These are phyloP conservation scores for Yarrowia sp. DNA, from an alignment of 805 yeast species.

Conservation along the genomic window DNA sequence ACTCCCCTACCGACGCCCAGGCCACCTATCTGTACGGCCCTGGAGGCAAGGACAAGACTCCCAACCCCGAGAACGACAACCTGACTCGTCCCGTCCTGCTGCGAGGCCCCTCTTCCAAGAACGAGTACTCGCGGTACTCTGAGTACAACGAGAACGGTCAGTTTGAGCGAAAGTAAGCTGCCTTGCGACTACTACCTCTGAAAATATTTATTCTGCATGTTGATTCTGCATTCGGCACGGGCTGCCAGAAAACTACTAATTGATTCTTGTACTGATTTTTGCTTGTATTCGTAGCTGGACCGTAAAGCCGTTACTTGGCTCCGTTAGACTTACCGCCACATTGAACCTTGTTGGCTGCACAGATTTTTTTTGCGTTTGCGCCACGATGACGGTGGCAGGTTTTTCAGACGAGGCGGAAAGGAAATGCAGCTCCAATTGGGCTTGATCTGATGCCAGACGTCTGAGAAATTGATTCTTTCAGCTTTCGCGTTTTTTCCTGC, in stretches of 20 bases:
- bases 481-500: too few relatives aligned
- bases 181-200: not conserved
- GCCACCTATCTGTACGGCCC: slow-evolving; percentile 26
- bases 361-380: not conserved
- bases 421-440: too few relatives aligned
- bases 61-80: slow-evolving; percentile 21
- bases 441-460: too few relatives aligned
- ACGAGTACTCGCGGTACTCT: slow-evolving; percentile 6
- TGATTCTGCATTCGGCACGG: not conserved
- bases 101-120: slow-evolving; percentile 26
- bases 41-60: slow-evolving; percentile 26
- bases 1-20: slow-evolving; percentile 4
- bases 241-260: not conserved
- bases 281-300: not conserved
- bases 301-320: not conserved
- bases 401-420: too few relatives aligned
- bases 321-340: not conserved
- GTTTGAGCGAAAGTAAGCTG: slow-evolving; percentile 9
- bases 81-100: slow-evolving; percentile 24
- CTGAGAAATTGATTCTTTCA: too few relatives aligned
- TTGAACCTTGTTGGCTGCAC: not conserved
- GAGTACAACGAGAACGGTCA: slow-evolving; percentile 25
- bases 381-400: too few relatives aligned
- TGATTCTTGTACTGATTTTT: not conserved
- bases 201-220: slow-evolving; percentile 24